Evolutionary conservation across 768 basidiomycete species (phyloP), one percentile per base, ranked within the genome.

Genomic region (Phallus indusiatus): DNA sequence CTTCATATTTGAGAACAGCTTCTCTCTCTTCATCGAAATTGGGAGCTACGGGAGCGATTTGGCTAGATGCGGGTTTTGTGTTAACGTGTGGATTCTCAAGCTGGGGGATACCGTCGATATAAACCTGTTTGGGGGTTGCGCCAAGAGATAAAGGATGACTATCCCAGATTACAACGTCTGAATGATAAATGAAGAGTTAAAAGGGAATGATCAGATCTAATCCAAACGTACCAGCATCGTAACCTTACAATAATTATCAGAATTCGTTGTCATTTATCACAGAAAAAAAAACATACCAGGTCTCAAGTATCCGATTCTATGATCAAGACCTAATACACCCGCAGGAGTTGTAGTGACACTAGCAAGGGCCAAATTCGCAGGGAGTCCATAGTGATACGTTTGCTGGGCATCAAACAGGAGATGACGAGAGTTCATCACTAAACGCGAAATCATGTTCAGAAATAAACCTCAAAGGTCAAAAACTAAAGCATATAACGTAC

Each of bases 21-120:
- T 72, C 70, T 3, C 83, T 82, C 64, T 91, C 90, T 51, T 78
- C 73, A 65, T 85, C 81, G 63, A 86, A 94, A 64, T 87, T 76
- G 0, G 90, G 89, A 1, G 83, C 81, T 47, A 70, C 72, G 0
- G 89, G 87, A 3, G 68, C 64, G 17, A 69, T 55, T 53, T 76
- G 76, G 50, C 73, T 70, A 20, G 64, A 59, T 1, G 54, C 59
- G 0, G 72, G 68, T 59, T 75, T 74, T 17, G 59, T 21, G 28
- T 66, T 53, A 7, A 67, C 59, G 22, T 50, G 21, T 6, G 64
- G 60, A 47, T 50, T 50, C 17, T 52, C 47, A 11, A 65, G 50
- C 61, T 78, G 77, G 0, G 73, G 60, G 56, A 77, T 76, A 3
- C 76, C 76, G 60, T 78, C 77, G 62, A 77, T 76, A 60, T 70